Percentiles rank a stretch among this genome's conserved stretches.
phyloP scores from a whole-genome alignment of 106 monocot genomes.

The Dioscorea alata region DNA sequence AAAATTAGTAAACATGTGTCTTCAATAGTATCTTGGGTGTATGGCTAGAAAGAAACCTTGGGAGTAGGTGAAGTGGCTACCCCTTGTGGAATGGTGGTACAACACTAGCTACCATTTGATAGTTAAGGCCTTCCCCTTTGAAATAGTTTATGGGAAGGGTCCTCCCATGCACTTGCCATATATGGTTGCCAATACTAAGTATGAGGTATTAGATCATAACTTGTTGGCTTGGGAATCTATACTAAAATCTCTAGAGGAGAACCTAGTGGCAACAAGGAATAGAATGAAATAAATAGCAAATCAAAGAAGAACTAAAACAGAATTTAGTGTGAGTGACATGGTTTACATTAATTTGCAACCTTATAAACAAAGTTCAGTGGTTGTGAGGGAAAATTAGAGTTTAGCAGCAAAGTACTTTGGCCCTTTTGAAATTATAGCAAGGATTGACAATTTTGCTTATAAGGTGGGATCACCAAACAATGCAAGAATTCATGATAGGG shows the following conservation, averaged over 20 bases:
- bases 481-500: no score
- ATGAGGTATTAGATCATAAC: neutral
- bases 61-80: neutral
- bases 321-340: neutral
- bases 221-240: neutral
- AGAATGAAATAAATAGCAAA: neutral
- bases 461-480: neutral
- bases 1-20: neutral
- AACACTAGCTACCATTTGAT: neutral
- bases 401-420: neutral
- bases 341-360: neutral
- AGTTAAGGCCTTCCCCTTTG: neutral
- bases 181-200: neutral
- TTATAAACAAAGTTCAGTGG: neutral
- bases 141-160: neutral
- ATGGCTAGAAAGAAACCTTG: neutral
- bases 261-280: neutral
- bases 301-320: neutral
- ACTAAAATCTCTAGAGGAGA: neutral
- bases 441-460: neutral
- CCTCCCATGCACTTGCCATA: slow-evolving; percentile 1
- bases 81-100: slow-evolving; percentile 3
- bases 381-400: neutral
- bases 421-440: neutral
- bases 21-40: slow-evolving; percentile 1